Percentiles rank a stretch among this genome's conserved stretches.
Conservation (phyloP, 2,329 filamentous ascomycete species). For the Amauroascus verrucosus region DNA sequence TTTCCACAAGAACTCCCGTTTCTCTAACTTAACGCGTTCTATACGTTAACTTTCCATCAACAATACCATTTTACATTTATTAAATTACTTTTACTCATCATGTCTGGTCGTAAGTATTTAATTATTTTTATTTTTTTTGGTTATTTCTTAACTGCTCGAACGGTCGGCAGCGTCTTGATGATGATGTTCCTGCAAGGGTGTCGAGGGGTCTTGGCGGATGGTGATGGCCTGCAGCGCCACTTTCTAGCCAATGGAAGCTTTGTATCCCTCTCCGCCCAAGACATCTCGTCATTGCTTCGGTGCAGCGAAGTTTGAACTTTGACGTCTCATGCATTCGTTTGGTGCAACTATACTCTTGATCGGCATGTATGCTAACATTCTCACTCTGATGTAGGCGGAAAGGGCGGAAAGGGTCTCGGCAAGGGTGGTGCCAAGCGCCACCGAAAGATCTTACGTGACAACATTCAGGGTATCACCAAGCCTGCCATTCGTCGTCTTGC, state of each 20-base stretch:
- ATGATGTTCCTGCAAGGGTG: constrained; percentile 8
- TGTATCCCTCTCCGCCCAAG: not conserved
- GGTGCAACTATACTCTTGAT: not conserved
- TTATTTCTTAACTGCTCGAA: not conserved
- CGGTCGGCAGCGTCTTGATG: constrained; percentile 7
- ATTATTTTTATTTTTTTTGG: constrained; percentile 8
- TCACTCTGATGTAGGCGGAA: constrained; percentile 54
- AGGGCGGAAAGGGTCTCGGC: constrained; percentile 94
- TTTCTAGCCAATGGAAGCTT: not conserved
- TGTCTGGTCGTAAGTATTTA: constrained; percentile 49
- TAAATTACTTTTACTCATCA: constrained; percentile 33
- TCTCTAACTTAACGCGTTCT: constrained; percentile 9
- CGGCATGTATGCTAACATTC: not conserved
- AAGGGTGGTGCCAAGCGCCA: constrained; percentile 98
- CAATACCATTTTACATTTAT: constrained; percentile 3
- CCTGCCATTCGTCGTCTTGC: constrained; percentile 96
- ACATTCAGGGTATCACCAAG: constrained; percentile 99
- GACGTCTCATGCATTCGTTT: not conserved
- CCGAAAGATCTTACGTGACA: constrained; percentile 98
- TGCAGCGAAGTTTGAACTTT: not conserved
- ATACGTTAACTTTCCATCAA: constrained; percentile 4
- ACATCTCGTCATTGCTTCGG: not conserved
- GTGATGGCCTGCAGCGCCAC: not conserved
- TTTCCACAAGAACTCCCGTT: constrained; percentile 14
- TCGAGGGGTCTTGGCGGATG: constrained; percentile 1